Base-by-base conservation (phyloP, 1,284 basidiomycete genomes). In the Ustanciosporium gigantosporum region DNA sequence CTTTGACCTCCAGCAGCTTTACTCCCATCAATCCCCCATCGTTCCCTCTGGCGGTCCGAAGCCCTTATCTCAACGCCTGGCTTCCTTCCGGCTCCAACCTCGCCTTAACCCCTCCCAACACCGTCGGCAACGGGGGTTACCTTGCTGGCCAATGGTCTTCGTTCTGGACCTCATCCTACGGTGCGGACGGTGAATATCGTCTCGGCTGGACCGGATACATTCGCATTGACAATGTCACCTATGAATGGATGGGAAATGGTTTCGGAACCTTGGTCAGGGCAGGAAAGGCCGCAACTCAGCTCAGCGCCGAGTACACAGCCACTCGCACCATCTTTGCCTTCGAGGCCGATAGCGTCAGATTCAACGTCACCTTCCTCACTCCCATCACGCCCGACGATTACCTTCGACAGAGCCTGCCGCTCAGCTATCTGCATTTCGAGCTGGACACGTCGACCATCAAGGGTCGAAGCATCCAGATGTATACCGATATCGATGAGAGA, bases 351-450 rank as follows among this genome's bases (percentile, higher is more conserved):
- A 55, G 56, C 31, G 55, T 77, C 31, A 35, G 25, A 13, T 77
- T 77, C 62, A 69, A 57, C 36, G 74, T 70, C 32, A 73, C 68
- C 15, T 77, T 77, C 49, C 41, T 77, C 34, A 74, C 71, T 17
- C 73, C 73, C 16, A 64, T 75, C 61, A 66, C 65, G 32, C 66
- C 68, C 5, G 41, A 71, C 36, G 73, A 77, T 48, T 69, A 68
- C 29, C 45, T 76, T 16, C 57, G 74, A 22, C 72, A 77, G 42
- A 73, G 66, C 47, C 40, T 76, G 36, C 73, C 74, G 16, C 58
- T 75, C 15, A 70, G 65, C 57, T 77, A 77, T 55, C 36, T 76
- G 31, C 62, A 75, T 27, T 51, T 77, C 36, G 62, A 70, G 32
- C 49, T 75, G 17, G 59, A 73, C 43, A 32, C 35, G 5, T 32